These are phyloP conservation scores for Lithohypha guttulata DNA, from an alignment of 2,329 filamentous ascomycete genomes.

Conservation along the genomic window DNA sequence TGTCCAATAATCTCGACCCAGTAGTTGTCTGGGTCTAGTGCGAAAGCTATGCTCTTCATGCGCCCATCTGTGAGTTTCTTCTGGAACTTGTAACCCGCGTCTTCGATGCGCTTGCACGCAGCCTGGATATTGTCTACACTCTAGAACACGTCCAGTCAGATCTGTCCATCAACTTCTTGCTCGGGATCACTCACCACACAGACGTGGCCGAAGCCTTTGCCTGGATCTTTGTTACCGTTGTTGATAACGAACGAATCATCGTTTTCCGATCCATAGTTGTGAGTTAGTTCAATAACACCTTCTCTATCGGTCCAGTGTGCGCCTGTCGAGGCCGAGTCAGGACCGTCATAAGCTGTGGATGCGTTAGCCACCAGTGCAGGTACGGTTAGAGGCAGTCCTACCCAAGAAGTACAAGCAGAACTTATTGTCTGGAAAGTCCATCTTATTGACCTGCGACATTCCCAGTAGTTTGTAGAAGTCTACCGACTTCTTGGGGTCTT, in stretches of 20 bases:
- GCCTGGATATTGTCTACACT: slow-evolving; percentile 75
- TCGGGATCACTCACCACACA: slow-evolving; percentile 49
- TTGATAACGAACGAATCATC: slow-evolving; percentile 69
- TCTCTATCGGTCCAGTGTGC: slow-evolving; percentile 72
- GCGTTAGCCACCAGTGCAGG: too few relatives aligned
- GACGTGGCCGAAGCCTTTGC: slow-evolving; percentile 75
- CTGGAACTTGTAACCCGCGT: slow-evolving; percentile 86
- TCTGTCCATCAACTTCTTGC: too few relatives aligned
- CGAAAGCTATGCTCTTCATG: slow-evolving; percentile 84
- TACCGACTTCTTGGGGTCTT: slow-evolving; percentile 55
- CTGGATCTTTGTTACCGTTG: slow-evolving; percentile 85
- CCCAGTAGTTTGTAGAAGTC: slow-evolving; percentile 93
- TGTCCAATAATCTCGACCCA: slow-evolving; percentile 54
- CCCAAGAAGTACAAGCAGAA: slow-evolving; percentile 88
- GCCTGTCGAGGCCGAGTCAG: slow-evolving; percentile 61
- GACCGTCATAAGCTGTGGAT: slow-evolving; percentile 58
- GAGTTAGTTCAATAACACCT: slow-evolving; percentile 76
- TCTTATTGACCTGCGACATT: slow-evolving; percentile 70
- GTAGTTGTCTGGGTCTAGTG: slow-evolving; percentile 75
- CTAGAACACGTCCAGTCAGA: not conserved
- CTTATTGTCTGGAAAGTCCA: slow-evolving; percentile 74
- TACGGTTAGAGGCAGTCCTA: slow-evolving; percentile 6
- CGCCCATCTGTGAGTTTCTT: slow-evolving; percentile 85
- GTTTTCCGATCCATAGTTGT: slow-evolving; percentile 79
- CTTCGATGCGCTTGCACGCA: slow-evolving; percentile 78